Base-by-base conservation (phyloP, 2,329 filamentous ascomycete genomes). In the Curvularia spicifera region DNA sequence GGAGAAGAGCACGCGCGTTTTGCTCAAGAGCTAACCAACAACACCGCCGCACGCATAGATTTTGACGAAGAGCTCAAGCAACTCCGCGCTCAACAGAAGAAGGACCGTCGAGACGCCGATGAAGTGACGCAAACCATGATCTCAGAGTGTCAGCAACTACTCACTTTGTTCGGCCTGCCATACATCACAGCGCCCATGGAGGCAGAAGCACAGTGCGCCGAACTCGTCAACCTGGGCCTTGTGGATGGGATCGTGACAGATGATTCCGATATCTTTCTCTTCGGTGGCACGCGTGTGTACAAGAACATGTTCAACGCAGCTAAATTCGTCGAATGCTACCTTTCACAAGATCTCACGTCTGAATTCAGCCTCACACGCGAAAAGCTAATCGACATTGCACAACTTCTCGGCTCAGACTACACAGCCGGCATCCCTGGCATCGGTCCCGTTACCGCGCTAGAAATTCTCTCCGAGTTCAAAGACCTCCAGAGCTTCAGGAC, bases 251-350 rank as follows among this genome's bases (percentile, higher is more conserved):
- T 99, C 61, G 93, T 99, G 29, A 99, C 96, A 0, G 95, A 99
- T 71, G 95, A 99, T 74, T 96, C 91, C 2, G 95, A 99, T 80
- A 96, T 89, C 0, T 99, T 99, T 71, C 85, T 99, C 0, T 99
- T 99, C 76, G 96, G 95, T 18, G 96, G 95, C 37, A 99, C 93
- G 0, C 85, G 94, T 18, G 90, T 99, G 22, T 99, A 99, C 83
- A 99, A 99, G 78, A 99, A 99, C 81, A 96, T 99, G 93, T 99
- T 99, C 83, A 99, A 97, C 78, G 89, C 92, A 69, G 95, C 95
- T 76, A 99, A 99, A 75, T 96, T 92, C 69, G 95, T 99, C 42
- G 95, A 99, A 79, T 98, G 95, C 78, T 99, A 98, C 73, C 84
- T 99, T 9, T 80, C 88, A 2, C 82, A 81, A 0, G 95, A 99